These are phyloP conservation scores for Deuterostichococcus epilithicus DNA, from an alignment of 139 green algal genomes.

Conservation along the genomic window DNA sequence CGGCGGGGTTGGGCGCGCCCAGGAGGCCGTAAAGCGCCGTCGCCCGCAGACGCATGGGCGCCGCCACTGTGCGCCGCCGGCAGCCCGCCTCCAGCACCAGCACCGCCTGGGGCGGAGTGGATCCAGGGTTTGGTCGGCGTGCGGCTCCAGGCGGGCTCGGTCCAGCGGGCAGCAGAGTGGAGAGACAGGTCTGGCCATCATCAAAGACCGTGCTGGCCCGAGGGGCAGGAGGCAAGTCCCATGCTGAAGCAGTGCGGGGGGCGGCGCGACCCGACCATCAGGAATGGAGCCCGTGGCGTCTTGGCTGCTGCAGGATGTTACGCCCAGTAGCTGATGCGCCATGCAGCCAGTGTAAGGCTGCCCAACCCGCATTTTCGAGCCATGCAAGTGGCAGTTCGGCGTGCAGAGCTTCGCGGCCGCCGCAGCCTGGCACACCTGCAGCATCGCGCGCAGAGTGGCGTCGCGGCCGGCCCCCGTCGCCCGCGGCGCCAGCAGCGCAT, in stretches of 20 bases:
- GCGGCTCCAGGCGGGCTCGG: no score
- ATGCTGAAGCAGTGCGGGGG: not conserved
- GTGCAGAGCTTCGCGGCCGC: not conserved
- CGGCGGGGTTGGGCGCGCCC: constrained; percentile 31
- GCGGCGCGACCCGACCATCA: not conserved
- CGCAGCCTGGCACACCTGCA: not conserved
- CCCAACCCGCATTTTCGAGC: not conserved
- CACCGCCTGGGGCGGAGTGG: constrained; percentile 24
- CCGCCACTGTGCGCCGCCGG: constrained; percentile 39
- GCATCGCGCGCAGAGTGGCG: not conserved
- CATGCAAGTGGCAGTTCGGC: not conserved
- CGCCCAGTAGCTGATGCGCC: no score
- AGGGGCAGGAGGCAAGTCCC: not conserved
- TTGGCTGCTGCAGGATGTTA: no score
- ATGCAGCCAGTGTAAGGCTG: no score
- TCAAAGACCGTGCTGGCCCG: not conserved
- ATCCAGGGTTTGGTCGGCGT: no score
- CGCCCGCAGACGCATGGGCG: constrained; percentile 49
- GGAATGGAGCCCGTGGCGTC: no score
- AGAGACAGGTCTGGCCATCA: not conserved
- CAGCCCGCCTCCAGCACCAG: constrained; percentile 37
- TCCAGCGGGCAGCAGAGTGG: not conserved
- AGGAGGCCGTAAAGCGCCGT: constrained; percentile 52
- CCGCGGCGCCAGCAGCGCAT: constrained; percentile 35
- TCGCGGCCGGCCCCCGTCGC: not conserved